Percentiles rank a stretch among this genome's conserved stretches.
phyloP scores from a whole-genome alignment of 345 rosid genomes.

The Eucalyptus sp. region DNA sequence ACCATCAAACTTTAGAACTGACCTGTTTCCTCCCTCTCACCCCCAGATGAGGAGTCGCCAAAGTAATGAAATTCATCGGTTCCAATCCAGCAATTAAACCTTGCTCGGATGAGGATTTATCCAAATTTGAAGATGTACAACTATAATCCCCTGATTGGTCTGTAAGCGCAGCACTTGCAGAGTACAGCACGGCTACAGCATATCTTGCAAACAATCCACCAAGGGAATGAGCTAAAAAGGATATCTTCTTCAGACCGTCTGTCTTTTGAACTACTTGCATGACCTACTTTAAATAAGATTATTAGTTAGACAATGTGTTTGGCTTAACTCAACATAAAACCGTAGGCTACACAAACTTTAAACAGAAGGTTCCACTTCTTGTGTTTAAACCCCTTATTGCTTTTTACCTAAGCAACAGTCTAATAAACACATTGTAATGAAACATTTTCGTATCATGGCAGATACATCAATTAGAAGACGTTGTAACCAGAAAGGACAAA shows the following conservation, averaged over 20 bases:
- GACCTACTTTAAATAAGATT: conserved; percentile 31
- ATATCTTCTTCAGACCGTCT: conserved; percentile 64
- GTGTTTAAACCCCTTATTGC: neutral
- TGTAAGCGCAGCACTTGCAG: conserved; percentile 15
- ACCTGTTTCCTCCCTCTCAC: conserved; percentile 98
- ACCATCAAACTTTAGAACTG: conserved; percentile 9
- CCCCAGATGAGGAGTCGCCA: conserved; percentile 99
- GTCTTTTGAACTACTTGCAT: conserved; percentile 60
- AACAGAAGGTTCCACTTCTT: neutral
- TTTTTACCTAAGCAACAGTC: neutral
- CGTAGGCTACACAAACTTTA: neutral
- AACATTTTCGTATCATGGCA: neutral
- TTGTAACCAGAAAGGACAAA: neutral
- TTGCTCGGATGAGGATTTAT: conserved; percentile 14
- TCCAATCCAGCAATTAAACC: conserved; percentile 85
- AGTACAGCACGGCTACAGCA: conserved; percentile 67
- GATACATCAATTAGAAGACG: neutral
- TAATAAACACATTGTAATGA: neutral
- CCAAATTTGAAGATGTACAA: conserved; percentile 13
- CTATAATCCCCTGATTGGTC: conserved; percentile 10
- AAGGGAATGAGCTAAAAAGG: conserved; percentile 94
- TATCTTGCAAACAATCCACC: conserved; percentile 97
- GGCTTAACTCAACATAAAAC: neutral
- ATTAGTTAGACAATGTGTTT: neutral
- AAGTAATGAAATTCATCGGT: conserved; percentile 82